Conservation (phyloP, 306 rosid species). For the Ochetophila trinervis region DNA sequence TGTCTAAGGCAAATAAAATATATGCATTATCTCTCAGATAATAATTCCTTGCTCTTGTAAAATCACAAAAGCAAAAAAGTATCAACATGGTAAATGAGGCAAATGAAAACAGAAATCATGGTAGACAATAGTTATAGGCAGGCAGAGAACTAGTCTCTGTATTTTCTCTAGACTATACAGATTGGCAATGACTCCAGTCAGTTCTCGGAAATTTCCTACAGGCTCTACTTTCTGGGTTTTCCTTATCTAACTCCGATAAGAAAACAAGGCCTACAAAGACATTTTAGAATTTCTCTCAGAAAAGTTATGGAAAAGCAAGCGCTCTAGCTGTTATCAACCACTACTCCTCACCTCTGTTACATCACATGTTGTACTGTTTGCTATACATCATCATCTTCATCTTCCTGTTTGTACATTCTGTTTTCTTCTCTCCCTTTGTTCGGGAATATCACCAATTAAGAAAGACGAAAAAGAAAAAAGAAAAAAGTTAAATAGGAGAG, state of each 20-base stretch:
- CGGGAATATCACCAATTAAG: not conserved
- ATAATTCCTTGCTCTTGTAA: not conserved
- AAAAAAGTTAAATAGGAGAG: not conserved
- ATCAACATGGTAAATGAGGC: too few relatives aligned
- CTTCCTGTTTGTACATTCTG: constrained; percentile 12
- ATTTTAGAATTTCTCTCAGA: constrained; percentile 33
- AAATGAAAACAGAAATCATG: not conserved
- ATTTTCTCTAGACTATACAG: not conserved
- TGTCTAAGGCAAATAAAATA: not conserved
- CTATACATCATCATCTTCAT: constrained; percentile 7
- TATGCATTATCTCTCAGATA: not conserved
- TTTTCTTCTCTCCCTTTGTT: constrained; percentile 3
- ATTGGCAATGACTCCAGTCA: not conserved
- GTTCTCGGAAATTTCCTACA: constrained; percentile 33
- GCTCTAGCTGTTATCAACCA: constrained; percentile 48
- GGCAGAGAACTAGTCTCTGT: not conserved
- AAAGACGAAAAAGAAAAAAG: too few relatives aligned
- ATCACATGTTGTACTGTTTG: constrained; percentile 40
- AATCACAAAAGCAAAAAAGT: too few relatives aligned
- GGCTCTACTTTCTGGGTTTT: constrained; percentile 26
- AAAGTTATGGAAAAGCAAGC: constrained; percentile 23
- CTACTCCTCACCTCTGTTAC: constrained; percentile 35
- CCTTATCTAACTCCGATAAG: constrained; percentile 30
- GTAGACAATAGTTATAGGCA: not conserved
- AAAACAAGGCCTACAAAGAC: constrained; percentile 25